phyloP scores from a whole-genome alignment of 176 grass and related monocot genomes.

The Ampelocalamus luodianensis region DNA sequence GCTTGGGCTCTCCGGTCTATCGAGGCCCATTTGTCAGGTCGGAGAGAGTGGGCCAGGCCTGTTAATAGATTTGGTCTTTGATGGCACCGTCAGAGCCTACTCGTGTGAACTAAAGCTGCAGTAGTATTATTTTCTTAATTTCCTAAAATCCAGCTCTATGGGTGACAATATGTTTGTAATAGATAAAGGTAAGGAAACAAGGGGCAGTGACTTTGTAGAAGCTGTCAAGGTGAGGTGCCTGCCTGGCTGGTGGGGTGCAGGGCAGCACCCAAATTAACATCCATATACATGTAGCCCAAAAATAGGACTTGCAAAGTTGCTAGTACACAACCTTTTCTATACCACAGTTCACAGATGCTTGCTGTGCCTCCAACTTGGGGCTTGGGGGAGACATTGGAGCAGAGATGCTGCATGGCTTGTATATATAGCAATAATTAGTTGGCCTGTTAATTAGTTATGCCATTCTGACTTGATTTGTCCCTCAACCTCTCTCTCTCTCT shows the following conservation, averaged over 20 bases:
- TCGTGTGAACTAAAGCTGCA: neutral
- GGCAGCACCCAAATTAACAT: neutral
- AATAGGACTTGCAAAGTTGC: neutral
- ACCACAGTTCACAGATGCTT: neutral
- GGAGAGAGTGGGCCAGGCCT: too few relatives aligned
- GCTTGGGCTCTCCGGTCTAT: too few relatives aligned
- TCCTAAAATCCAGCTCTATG: neutral
- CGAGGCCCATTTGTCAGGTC: too few relatives aligned
- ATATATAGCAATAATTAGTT: too few relatives aligned
- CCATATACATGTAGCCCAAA: neutral
- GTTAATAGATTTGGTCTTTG: too few relatives aligned
- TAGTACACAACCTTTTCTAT: neutral
- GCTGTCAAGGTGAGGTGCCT: neutral
- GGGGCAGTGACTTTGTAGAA: neutral
- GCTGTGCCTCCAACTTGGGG: neutral
- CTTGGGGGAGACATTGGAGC: neutral
- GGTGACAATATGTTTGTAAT: neutral
- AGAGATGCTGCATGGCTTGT: neutral
- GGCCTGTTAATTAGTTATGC: neutral
- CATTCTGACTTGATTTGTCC: neutral
- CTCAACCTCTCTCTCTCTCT: too few relatives aligned
- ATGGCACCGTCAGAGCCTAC: too few relatives aligned
- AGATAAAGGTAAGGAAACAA: conserved; percentile 15
- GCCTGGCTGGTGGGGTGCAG: conserved; percentile 9
- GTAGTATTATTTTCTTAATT: neutral